phyloP scores from a whole-genome alignment of 805 yeast genomes.

The Yarrowia yakushimensis region DNA sequence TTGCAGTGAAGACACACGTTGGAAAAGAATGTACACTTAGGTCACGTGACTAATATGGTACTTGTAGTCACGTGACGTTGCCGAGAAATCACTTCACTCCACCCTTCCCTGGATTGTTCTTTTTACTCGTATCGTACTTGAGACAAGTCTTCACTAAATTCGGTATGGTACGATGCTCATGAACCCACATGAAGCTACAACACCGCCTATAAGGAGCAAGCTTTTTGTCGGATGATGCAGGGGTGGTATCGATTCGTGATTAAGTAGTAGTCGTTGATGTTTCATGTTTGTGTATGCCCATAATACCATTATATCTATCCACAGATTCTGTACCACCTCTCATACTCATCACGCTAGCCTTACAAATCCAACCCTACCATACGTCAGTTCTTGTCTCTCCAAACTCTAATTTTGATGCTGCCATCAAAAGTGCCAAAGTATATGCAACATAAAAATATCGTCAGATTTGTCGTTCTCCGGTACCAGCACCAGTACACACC shows the following conservation, averaged over 20 bases:
- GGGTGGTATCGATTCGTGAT: too few species aligned
- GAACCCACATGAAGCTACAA: not conserved
- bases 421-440: not conserved
- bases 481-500: not conserved
- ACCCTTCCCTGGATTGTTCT: too few species aligned
- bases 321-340: not conserved
- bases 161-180: conserved; percentile 2
- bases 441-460: conserved; percentile 15
- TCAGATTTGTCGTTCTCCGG: not conserved
- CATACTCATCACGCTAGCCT: not conserved
- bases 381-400: not conserved
- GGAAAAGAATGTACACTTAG: too few species aligned
- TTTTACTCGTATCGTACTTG: too few species aligned
- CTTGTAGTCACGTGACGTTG: too few species aligned
- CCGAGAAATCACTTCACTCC: too few species aligned
- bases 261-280: too few species aligned
- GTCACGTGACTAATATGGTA: too few species aligned
- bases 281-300: too few species aligned
- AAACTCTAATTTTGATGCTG: not conserved
- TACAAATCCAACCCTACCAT: not conserved
- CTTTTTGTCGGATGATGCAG: not conserved
- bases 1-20: too few species aligned
- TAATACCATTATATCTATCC: too few species aligned
- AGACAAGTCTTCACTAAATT: too few species aligned
- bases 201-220: not conserved